These are phyloP conservation scores for Pythium grandisporangium DNA, from an alignment of 352 stramenopile species.

Conservation along the genomic window DNA sequence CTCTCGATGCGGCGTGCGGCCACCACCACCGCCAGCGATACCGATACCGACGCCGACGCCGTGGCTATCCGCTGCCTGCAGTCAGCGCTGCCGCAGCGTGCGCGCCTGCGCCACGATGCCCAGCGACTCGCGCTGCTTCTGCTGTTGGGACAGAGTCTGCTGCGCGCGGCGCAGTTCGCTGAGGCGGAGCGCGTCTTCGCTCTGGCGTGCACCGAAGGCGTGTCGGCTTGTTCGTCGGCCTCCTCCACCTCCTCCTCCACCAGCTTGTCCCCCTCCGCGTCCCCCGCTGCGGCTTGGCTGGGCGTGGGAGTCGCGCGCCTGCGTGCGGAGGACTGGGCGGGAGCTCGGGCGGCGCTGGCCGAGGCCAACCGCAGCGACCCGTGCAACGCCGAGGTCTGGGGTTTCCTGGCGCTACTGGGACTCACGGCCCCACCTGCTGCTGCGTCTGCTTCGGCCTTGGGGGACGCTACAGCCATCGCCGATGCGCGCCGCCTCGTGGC, in stretches of 20 bases:
- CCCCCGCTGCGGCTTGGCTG: conserved; percentile 72
- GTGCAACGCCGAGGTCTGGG: conserved; percentile 66
- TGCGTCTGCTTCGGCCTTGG: no score
- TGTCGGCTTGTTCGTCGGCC: no score
- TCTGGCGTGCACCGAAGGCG: conserved; percentile 37
- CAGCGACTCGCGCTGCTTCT: conserved; percentile 38
- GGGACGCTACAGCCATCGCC: no score
- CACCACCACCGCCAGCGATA: no score
- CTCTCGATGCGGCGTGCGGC: no score
- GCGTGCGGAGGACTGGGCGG: conserved; percentile 51
- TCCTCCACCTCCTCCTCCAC: no score
- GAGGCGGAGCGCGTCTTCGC: conserved; percentile 47
- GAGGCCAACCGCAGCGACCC: conserved; percentile 68
- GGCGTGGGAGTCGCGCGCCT: conserved; percentile 63
- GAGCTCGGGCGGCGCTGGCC: conserved; percentile 46
- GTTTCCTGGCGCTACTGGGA: conserved; percentile 53
- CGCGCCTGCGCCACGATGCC: conserved; percentile 13
- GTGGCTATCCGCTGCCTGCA: no score
- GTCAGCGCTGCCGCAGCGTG: no score
- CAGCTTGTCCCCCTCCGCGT: no score
- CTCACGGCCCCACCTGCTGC: no score
- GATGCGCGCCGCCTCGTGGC: conserved; percentile 36
- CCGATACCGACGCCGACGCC: no score
- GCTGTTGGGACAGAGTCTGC: conserved; percentile 43
- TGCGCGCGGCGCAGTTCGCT: conserved; percentile 58